phyloP scores from a whole-genome alignment of 768 basidiomycete genomes.

The Boletus speciosus region DNA sequence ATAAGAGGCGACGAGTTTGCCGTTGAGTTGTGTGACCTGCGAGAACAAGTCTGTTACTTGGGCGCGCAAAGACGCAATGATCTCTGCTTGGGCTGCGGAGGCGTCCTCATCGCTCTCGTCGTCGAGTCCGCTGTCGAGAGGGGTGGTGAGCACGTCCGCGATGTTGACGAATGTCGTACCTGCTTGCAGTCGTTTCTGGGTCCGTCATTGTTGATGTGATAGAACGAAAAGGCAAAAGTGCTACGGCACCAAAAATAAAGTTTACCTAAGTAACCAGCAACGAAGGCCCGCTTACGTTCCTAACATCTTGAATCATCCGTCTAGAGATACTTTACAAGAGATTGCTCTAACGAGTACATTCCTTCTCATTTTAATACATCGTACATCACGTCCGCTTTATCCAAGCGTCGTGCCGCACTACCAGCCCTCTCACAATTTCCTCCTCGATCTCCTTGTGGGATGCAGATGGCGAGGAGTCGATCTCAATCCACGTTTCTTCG shows the following conservation, averaged over 20 bases:
- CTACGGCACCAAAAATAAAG: conserved; percentile 8
- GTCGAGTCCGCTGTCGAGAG: not conserved
- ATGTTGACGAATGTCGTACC: conserved; percentile 10
- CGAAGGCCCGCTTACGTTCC: not conserved
- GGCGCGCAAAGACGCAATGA: conserved; percentile 73
- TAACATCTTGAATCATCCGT: not conserved
- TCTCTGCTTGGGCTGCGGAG: conserved; percentile 73
- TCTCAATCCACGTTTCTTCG: conserved; percentile 61
- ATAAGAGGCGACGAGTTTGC: conserved; percentile 89
- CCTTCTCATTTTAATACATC: not conserved
- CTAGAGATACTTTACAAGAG: not conserved
- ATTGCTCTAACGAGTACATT: not conserved
- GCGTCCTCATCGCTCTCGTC: conserved; percentile 30
- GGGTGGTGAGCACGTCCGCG: conserved; percentile 3
- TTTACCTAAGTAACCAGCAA: not conserved
- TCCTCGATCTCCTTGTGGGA: conserved; percentile 84
- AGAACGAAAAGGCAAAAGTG: not conserved
- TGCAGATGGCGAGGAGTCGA: conserved; percentile 40
- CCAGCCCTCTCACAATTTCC: conserved; percentile 76
- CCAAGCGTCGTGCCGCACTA: conserved; percentile 73
- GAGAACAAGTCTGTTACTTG: conserved; percentile 86
- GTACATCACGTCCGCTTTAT: conserved; percentile 29
- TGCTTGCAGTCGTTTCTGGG: conserved; percentile 5
- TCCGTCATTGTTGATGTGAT: conserved; percentile 12
- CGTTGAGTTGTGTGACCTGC: conserved; percentile 87